Evolutionary conservation across 805 yeast species (phyloP).

Genomic region (Pichia eremophila): DNA sequence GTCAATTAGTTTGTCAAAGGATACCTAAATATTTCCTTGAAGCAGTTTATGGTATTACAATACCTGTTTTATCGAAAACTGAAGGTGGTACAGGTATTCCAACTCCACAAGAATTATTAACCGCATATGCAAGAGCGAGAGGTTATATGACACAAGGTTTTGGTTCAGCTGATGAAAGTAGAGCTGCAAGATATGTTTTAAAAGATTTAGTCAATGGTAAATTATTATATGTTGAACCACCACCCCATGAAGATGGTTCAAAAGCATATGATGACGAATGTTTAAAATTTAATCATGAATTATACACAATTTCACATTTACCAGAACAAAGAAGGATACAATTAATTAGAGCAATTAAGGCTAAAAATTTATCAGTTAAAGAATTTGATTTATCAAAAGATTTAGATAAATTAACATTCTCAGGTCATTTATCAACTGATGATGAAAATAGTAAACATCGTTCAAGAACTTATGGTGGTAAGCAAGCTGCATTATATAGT

Average conservation of each 20-base stretch:
- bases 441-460: conserved; percentile 33
- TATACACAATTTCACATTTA: conserved; percentile 55
- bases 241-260: conserved; percentile 63
- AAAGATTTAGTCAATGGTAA: conserved; percentile 95
- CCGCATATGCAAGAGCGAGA: conserved; percentile 91
- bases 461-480: conserved; percentile 62
- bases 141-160: conserved; percentile 97
- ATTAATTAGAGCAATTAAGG: conserved; percentile 51
- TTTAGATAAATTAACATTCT: conserved; percentile 64
- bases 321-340: conserved; percentile 71
- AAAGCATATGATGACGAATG: conserved; percentile 43
- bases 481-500: conserved; percentile 67
- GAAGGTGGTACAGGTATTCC: conserved; percentile 91
- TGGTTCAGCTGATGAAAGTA: conserved; percentile 92
- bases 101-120: conserved; percentile 79
- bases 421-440: conserved; percentile 58
- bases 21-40: conserved; percentile 84
- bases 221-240: conserved; percentile 75
- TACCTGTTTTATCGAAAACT: conserved; percentile 60
- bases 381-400: conserved; percentile 61
- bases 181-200: conserved; percentile 86
- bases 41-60: conserved; percentile 87
- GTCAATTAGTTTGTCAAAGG: conserved; percentile 74
- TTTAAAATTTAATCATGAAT: conserved; percentile 61
- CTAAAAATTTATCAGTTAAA: conserved; percentile 40